Conservation (phyloP, 768 basidiomycete species). For the Boletus vermiculosoides region DNA sequence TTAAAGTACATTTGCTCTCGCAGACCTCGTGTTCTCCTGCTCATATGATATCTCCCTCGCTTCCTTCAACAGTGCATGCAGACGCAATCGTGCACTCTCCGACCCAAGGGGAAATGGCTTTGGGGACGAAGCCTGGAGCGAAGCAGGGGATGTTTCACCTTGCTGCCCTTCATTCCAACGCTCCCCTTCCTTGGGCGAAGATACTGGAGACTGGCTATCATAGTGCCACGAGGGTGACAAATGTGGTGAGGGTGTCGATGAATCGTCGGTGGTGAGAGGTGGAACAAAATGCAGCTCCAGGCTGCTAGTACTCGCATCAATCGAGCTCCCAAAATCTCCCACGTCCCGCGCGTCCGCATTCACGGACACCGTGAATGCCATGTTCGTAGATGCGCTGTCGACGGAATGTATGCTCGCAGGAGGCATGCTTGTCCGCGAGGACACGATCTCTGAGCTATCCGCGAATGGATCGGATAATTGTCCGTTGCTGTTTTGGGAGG, state of each 20-base stretch:
- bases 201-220: not conserved
- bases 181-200: not conserved
- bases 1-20: not conserved
- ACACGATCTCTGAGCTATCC: slow-evolving; percentile 5
- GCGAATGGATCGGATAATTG: slow-evolving; percentile 20
- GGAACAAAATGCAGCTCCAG: slow-evolving; percentile 17
- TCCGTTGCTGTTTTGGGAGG: slow-evolving; percentile 8
- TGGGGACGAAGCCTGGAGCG: not conserved
- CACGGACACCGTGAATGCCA: not conserved
- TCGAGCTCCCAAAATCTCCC: not conserved
- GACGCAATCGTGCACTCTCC: slow-evolving; percentile 9
- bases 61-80: slow-evolving; percentile 19
- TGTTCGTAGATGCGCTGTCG: slow-evolving; percentile 11
- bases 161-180: not conserved
- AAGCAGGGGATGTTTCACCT: not conserved
- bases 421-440: slow-evolving; percentile 12
- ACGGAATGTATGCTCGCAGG: slow-evolving; percentile 2
- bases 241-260: not conserved
- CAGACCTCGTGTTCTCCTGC: not conserved
- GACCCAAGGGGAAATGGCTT: slow-evolving; percentile 7
- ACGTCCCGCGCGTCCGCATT: not conserved
- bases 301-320: slow-evolving; percentile 16
- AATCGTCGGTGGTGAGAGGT: slow-evolving; percentile 5
- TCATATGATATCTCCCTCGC: slow-evolving; percentile 6
- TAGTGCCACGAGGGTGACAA: slow-evolving; percentile 23